Evolutionary conservation across 352 stramenopile genomes (phyloP).

Genomic region (Phytophthora sojae): DNA sequence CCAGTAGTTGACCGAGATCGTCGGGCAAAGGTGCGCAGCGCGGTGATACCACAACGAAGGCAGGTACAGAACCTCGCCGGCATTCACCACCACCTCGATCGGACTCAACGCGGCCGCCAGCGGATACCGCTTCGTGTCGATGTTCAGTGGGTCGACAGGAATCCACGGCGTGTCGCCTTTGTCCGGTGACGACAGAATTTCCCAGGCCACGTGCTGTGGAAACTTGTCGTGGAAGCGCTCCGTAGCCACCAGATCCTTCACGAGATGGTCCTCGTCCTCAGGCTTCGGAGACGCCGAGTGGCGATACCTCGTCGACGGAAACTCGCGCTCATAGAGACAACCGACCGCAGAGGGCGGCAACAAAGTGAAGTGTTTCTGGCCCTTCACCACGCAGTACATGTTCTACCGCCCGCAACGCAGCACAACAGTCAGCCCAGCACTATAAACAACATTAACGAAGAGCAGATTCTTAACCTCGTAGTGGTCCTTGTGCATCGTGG

Average conservation of each 20-base stretch:
- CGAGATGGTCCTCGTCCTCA: slow-evolving; percentile 19
- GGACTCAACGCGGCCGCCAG: slow-evolving; percentile 57
- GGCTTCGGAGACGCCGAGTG: slow-evolving; percentile 36
- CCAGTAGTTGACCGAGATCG: slow-evolving; percentile 91
- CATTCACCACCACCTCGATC: slow-evolving; percentile 73
- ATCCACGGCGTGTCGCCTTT: slow-evolving; percentile 82
- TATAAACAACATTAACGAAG: neutral
- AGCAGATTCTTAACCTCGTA: slow-evolving; percentile 86
- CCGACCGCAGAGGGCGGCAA: slow-evolving; percentile 88
- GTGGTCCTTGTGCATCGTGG: slow-evolving; percentile 98
- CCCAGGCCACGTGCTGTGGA: slow-evolving; percentile 55
- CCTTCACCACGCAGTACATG: slow-evolving; percentile 97
- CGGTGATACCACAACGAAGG: slow-evolving; percentile 89
- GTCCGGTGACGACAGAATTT: slow-evolving; percentile 51
- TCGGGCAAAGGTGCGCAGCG: slow-evolving; percentile 73
- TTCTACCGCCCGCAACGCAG: slow-evolving; percentile 69
- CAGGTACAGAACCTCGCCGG: slow-evolving; percentile 78
- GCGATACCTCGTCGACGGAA: slow-evolving; percentile 66
- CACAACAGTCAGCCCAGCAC: slow-evolving; percentile 2
- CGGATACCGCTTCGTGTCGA: slow-evolving; percentile 64
- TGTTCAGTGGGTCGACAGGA: slow-evolving; percentile 76
- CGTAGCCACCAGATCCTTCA: slow-evolving; percentile 40
- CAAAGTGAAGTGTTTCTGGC: slow-evolving; percentile 96
- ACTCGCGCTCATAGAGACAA: slow-evolving; percentile 91
- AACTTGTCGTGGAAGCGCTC: slow-evolving; percentile 63